These are phyloP conservation scores for Coemansia sp. DNA, from an alignment of 192 early-diverging fungal genomes.

Conservation along the genomic window DNA sequence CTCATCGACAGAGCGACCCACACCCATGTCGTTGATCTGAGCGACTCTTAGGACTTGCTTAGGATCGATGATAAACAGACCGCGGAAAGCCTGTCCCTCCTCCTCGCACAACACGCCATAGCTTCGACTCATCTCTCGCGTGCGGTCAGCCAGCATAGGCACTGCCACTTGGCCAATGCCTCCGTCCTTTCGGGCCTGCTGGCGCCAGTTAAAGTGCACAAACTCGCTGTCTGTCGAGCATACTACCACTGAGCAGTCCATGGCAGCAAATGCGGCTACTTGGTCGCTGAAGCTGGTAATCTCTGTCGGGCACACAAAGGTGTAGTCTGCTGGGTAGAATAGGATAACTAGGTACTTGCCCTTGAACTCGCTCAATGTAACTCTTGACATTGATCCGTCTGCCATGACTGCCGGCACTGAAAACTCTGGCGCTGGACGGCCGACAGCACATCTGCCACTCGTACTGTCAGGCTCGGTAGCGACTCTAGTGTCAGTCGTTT, in stretches of 20 bases:
- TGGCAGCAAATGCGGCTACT: slow-evolving; percentile 63
- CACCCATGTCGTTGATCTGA: slow-evolving; percentile 78
- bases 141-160: slow-evolving; percentile 78
- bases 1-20: slow-evolving; percentile 77
- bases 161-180: slow-evolving; percentile 80
- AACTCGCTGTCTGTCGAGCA: slow-evolving; percentile 71
- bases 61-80: slow-evolving; percentile 82
- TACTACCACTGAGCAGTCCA: slow-evolving; percentile 64
- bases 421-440: slow-evolving; percentile 11
- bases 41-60: slow-evolving; percentile 69
- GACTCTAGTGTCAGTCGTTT: background rate
- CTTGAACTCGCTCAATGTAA: slow-evolving; percentile 5
- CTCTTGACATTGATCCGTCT: background rate
- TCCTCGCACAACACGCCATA: slow-evolving; percentile 80
- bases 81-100: slow-evolving; percentile 70
- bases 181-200: slow-evolving; percentile 68
- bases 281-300: slow-evolving; percentile 78
- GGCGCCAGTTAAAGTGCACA: slow-evolving; percentile 79
- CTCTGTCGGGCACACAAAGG: slow-evolving; percentile 77
- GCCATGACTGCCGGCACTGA: slow-evolving; percentile 8
- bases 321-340: slow-evolving; percentile 88
- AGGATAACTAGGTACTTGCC: slow-evolving; percentile 63
- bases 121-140: slow-evolving; percentile 58
- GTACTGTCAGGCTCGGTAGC: background rate
- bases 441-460: background rate